Evolutionary conservation across 305 asterid genomes (phyloP).

Genomic region (Ajuga reptans): DNA sequence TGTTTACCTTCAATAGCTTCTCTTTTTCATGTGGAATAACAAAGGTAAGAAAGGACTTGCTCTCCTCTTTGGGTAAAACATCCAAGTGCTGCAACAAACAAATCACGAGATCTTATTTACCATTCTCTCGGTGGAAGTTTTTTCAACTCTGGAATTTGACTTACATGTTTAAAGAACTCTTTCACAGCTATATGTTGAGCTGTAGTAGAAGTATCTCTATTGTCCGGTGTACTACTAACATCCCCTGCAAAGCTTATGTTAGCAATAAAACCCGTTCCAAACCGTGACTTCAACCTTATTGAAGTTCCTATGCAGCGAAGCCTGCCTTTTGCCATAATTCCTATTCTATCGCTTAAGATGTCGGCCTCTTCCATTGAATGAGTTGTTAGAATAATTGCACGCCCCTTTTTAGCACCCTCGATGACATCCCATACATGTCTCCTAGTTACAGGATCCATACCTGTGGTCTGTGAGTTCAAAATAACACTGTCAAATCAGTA

Average conservation of each 20-base stretch:
- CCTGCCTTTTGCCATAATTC: conserved; percentile 94
- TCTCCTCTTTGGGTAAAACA: conserved; percentile 70
- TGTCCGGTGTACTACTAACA: conserved; percentile 27
- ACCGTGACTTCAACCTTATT: conserved; percentile 66
- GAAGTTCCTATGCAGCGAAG: conserved; percentile 97
- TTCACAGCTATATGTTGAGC: conserved; percentile 55
- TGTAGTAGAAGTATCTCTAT: conserved; percentile 30
- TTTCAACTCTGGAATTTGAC: conserved; percentile 21
- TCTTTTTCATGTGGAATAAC: conserved; percentile 77
- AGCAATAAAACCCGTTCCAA: conserved; percentile 77
- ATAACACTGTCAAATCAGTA: conserved; percentile 4
- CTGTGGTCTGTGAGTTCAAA: conserved; percentile 62
- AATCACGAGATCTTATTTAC: conserved; percentile 2
- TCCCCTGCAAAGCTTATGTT: conserved; percentile 60
- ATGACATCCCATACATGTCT: conserved; percentile 94
- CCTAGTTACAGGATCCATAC: conserved; percentile 92
- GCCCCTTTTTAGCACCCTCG: conserved; percentile 80
- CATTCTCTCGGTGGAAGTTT: background rate
- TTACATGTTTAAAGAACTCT: conserved; percentile 65
- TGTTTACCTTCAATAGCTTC: conserved; percentile 61
- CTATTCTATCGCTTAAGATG: conserved; percentile 82
- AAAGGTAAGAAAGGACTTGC: conserved; percentile 58
- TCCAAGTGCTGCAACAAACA: conserved; percentile 49
- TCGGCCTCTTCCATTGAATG: conserved; percentile 99
- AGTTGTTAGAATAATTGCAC: conserved; percentile 84